Evolutionary conservation across 2,329 filamentous ascomycete species (phyloP).

Genomic region (Coccinonectria pachysandricola): DNA sequence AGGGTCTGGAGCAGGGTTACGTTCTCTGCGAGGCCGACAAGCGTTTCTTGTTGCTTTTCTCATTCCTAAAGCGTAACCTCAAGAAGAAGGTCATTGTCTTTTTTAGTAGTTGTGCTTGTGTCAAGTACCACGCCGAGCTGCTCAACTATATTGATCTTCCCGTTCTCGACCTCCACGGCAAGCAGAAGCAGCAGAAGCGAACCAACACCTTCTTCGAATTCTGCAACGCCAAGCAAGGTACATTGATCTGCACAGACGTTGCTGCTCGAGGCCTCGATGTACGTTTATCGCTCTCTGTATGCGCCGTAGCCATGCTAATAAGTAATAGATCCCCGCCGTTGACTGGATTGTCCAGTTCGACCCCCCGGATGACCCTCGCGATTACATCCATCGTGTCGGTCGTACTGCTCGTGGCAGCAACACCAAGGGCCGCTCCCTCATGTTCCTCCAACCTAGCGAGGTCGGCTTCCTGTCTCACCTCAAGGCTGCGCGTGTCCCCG

Average conservation of each 20-base stretch:
- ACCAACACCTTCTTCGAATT: constrained; percentile 99
- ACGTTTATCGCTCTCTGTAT: constrained; percentile 28
- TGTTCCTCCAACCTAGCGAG: constrained; percentile 89
- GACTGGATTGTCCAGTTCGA: constrained; percentile 97
- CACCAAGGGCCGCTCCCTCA: constrained; percentile 75
- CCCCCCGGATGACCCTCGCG: constrained; percentile 78
- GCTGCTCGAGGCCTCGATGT: constrained; percentile 87
- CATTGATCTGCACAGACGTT: constrained; percentile 91
- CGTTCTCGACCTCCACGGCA: constrained; percentile 78
- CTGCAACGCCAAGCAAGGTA: constrained; percentile 63
- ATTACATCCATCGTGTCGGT: constrained; percentile 94
- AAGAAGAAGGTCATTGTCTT: constrained; percentile 99
- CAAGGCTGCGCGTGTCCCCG: constrained; percentile 81
- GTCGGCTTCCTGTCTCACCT: constrained; percentile 87
- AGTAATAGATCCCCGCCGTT: constrained; percentile 82
- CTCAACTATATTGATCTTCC: constrained; percentile 96
- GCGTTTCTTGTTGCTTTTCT: constrained; percentile 87
- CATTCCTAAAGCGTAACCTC: constrained; percentile 77
- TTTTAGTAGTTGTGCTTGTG: constrained; percentile 83
- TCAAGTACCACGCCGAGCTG: constrained; percentile 91
- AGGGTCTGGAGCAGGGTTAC: constrained; percentile 91
- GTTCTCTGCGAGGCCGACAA: constrained; percentile 89
- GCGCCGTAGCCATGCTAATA: no score
- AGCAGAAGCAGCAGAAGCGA: constrained; percentile 98
- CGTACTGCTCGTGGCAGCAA: constrained; percentile 81